These are phyloP conservation scores for Prunus davidiana DNA, from an alignment of 306 rosid species.

Conservation along the genomic window DNA sequence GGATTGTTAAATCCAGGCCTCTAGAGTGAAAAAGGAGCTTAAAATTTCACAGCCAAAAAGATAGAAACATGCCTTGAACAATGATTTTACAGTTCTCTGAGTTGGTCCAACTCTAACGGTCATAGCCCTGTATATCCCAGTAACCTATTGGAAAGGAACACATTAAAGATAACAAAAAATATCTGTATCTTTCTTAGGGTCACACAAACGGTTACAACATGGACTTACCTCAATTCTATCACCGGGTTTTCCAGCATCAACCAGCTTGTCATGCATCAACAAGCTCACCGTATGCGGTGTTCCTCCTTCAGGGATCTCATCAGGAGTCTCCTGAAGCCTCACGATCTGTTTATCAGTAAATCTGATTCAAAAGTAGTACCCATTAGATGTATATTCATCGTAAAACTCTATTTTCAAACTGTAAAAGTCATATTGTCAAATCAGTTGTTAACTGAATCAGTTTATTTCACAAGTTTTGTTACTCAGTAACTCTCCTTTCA, in stretches of 20 bases:
- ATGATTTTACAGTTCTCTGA: slow-evolving; percentile 92
- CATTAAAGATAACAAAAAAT: slow-evolving; percentile 9
- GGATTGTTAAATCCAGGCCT: slow-evolving; percentile 6
- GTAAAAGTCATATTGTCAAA: not conserved
- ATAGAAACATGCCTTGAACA: slow-evolving; percentile 61
- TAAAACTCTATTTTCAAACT: slow-evolving; percentile 5
- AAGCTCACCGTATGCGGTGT: slow-evolving; percentile 97
- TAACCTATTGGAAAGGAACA: slow-evolving; percentile 54
- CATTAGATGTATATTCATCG: slow-evolving; percentile 9
- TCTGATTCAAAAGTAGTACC: slow-evolving; percentile 39
- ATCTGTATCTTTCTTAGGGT: slow-evolving; percentile 7
- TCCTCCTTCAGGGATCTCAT: slow-evolving; percentile 98
- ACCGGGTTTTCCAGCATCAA: slow-evolving; percentile 93
- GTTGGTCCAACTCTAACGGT: slow-evolving; percentile 91
- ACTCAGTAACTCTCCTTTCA: not conserved
- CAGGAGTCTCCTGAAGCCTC: slow-evolving; percentile 97
- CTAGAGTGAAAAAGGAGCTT: not conserved
- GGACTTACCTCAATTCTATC: slow-evolving; percentile 89
- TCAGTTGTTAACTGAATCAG: not conserved
- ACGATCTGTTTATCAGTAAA: slow-evolving; percentile 95
- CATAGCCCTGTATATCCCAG: slow-evolving; percentile 97
- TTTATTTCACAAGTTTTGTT: not conserved
- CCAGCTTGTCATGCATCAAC: slow-evolving; percentile 94
- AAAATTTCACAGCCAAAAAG: slow-evolving; percentile 10
- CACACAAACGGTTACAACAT: not conserved